Conservation (phyloP, 352 stramenopile genomes). For the Phytophthora pistaciae region DNA sequence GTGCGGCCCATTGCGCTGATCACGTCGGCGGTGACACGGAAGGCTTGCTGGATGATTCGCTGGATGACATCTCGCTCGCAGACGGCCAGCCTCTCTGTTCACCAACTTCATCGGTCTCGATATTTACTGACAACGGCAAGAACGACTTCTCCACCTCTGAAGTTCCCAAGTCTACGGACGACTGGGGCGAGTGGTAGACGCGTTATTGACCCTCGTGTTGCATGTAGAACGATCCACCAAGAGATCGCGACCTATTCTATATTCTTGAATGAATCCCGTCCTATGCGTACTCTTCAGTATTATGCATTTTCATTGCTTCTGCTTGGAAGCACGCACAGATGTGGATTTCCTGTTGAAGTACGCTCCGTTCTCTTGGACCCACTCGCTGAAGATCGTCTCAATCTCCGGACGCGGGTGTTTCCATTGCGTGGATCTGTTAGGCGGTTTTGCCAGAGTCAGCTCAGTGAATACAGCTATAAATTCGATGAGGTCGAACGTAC, state of each 20-base stretch:
- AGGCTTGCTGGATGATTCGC: slow-evolving; percentile 37
- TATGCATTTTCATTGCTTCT: background rate
- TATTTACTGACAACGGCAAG: slow-evolving; percentile 55
- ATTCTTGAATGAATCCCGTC: slow-evolving; percentile 25
- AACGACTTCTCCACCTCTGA: slow-evolving; percentile 34
- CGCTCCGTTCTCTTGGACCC: slow-evolving; percentile 72
- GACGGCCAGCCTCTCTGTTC: slow-evolving; percentile 48
- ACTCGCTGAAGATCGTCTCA: slow-evolving; percentile 79
- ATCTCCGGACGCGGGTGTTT: slow-evolving; percentile 83
- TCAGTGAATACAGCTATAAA: background rate
- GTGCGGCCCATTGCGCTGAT: slow-evolving; percentile 43
- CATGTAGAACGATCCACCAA: slow-evolving; percentile 11
- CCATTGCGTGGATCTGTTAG: slow-evolving; percentile 82
- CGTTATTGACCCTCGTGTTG: slow-evolving; percentile 21
- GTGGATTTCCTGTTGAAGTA: slow-evolving; percentile 50
- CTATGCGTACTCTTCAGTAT: slow-evolving; percentile 1
- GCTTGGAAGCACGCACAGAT: slow-evolving; percentile 18
- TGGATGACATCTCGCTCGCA: slow-evolving; percentile 50
- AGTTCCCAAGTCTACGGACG: slow-evolving; percentile 40
- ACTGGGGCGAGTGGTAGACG: slow-evolving; percentile 77
- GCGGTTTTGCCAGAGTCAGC: background rate
- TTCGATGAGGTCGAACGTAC: slow-evolving; percentile 33
- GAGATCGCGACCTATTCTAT: slow-evolving; percentile 13
- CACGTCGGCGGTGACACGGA: slow-evolving; percentile 23
- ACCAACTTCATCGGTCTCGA: slow-evolving; percentile 48